Evolutionary conservation across 1,284 basidiomycete species (phyloP).

Genomic region (Coniferiporia sulphurascens): DNA sequence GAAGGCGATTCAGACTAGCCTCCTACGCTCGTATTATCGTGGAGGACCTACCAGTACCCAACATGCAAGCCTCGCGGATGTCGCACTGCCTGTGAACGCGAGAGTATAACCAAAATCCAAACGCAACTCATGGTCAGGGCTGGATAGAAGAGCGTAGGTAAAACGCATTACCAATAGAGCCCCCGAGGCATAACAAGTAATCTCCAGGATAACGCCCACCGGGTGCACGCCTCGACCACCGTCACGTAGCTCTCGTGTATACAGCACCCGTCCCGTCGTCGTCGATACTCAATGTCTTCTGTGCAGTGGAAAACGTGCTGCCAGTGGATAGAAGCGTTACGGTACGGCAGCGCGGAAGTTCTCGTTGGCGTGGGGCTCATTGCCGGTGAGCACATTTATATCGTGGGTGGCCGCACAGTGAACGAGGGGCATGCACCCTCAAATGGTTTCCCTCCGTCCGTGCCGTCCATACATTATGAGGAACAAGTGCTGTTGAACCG

Average conservation of each 20-base stretch:
- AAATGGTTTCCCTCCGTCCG: constrained; percentile 59
- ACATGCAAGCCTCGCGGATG: not conserved
- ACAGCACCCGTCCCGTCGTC: constrained; percentile 68
- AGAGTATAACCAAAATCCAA: constrained; percentile 34
- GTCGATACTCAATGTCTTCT: constrained; percentile 46
- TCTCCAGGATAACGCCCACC: constrained; percentile 22
- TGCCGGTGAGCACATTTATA: constrained; percentile 41
- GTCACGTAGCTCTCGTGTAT: constrained; percentile 54
- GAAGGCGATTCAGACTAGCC: not conserved
- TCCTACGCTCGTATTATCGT: not conserved
- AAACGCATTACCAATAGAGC: too few relatives aligned
- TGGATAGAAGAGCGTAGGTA: not conserved
- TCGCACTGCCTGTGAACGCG: not conserved
- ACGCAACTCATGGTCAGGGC: constrained; percentile 58
- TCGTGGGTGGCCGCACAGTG: constrained; percentile 53
- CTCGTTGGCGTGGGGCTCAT: constrained; percentile 52
- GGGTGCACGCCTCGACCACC: constrained; percentile 50
- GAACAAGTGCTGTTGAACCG: constrained; percentile 56
- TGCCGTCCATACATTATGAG: constrained; percentile 75
- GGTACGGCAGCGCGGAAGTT: constrained; percentile 61
- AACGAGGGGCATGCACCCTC: constrained; percentile 43
- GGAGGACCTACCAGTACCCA: not conserved
- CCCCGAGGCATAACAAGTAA: not conserved
- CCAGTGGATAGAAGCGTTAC: constrained; percentile 54
- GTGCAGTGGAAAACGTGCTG: constrained; percentile 50